Evolutionary conservation across 2,329 filamentous ascomycete species (phyloP).

Genomic region (Didymella glomerata): DNA sequence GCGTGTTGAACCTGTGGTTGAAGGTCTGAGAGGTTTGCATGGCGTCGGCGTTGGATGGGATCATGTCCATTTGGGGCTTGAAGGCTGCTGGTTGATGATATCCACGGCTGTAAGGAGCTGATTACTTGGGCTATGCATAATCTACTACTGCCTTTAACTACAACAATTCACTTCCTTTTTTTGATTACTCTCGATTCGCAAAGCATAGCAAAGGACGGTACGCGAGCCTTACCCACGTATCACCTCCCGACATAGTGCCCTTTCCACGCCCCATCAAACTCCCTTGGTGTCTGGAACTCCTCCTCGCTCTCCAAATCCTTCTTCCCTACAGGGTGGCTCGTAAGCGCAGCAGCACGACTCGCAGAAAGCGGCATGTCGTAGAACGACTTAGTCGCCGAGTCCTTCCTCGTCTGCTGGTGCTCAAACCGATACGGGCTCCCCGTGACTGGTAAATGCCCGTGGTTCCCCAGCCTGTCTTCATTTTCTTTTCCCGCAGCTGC

Average conservation of each 20-base stretch:
- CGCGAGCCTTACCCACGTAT: background rate
- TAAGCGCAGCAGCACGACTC: constrained; percentile 15
- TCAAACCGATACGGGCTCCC: background rate
- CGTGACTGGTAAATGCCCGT: background rate
- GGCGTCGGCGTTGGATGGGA: constrained; percentile 41
- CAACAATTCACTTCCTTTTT: constrained; percentile 24
- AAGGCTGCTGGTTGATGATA: constrained; percentile 21
- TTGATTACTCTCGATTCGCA: background rate
- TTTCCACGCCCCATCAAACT: constrained; percentile 1
- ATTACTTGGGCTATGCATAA: constrained; percentile 10
- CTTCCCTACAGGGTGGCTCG: constrained; percentile 15
- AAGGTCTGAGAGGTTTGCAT: constrained; percentile 53
- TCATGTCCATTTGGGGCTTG: constrained; percentile 16
- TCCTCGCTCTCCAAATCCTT: constrained; percentile 7
- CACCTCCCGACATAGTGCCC: background rate
- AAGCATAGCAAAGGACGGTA: background rate
- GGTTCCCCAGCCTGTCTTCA: background rate
- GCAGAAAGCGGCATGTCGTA: background rate
- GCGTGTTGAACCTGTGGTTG: constrained; percentile 59
- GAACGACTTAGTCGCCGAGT: constrained; percentile 7
- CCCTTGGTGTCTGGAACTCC: constrained; percentile 6
- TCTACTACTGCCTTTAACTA: constrained; percentile 25
- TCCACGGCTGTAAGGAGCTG: constrained; percentile 20
- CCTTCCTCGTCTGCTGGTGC: constrained; percentile 8
- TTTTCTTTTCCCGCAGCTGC: background rate